Percentiles rank a stretch among this genome's conserved stretches.
phyloP scores from a whole-genome alignment of 2,329 filamentous ascomycete genomes.

The Beauveria bassiana region DNA sequence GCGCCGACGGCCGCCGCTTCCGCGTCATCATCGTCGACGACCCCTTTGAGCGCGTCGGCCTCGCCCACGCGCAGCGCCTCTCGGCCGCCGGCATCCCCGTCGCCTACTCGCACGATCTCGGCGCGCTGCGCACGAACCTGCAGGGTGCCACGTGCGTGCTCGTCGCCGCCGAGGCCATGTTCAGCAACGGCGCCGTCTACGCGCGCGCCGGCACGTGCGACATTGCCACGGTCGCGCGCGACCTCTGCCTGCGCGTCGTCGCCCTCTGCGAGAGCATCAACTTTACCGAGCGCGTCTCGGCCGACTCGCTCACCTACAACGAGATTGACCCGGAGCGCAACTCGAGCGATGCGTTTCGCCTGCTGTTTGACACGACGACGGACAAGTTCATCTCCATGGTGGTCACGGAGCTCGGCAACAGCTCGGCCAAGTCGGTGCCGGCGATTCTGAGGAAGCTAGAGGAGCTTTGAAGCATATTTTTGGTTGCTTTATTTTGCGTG shows the following conservation, averaged over 20 bases:
- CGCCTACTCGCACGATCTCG: slow-evolving; percentile 69
- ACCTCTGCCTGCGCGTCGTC: slow-evolving; percentile 70
- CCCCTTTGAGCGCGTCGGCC: slow-evolving; percentile 44
- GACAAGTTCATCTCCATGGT: slow-evolving; percentile 82
- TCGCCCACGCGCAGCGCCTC: slow-evolving; percentile 60
- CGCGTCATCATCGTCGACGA: slow-evolving; percentile 78
- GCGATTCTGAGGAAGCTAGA: slow-evolving; percentile 50
- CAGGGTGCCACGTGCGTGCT: slow-evolving; percentile 63
- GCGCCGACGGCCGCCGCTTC: slow-evolving; percentile 64
- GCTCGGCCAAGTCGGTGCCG: slow-evolving; percentile 80
- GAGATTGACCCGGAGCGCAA: slow-evolving; percentile 75
- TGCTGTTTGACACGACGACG: slow-evolving; percentile 89
- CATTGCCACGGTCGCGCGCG: slow-evolving; percentile 74
- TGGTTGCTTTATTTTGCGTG: not conserved
- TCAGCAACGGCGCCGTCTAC: slow-evolving; percentile 87
- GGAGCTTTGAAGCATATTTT: slow-evolving; percentile 35
- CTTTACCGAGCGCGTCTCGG: slow-evolving; percentile 75
- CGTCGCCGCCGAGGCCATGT: slow-evolving; percentile 89
- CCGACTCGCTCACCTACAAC: slow-evolving; percentile 90
- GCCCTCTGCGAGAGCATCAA: slow-evolving; percentile 94
- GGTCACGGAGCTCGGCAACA: slow-evolving; percentile 81
- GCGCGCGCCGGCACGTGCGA: slow-evolving; percentile 81
- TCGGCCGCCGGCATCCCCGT: slow-evolving; percentile 62
- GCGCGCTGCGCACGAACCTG: slow-evolving; percentile 68
- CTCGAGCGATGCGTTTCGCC: slow-evolving; percentile 44